Base-by-base conservation (phyloP, 208 protist genomes). In the Crithidia fasciculata region DNA sequence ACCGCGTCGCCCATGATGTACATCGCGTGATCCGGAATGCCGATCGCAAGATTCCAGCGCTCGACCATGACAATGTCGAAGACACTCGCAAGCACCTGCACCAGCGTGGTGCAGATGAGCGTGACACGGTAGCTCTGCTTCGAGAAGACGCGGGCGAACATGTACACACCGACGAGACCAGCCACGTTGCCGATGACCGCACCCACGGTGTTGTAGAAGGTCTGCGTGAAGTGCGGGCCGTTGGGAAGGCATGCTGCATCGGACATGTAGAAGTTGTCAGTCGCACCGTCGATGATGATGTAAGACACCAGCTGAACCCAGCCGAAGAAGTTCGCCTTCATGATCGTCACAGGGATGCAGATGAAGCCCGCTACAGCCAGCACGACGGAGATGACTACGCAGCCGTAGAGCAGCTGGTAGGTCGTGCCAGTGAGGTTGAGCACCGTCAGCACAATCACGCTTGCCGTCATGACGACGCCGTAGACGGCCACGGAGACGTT, bases 1-100 rank as follows among this genome's bases (percentile, higher is more conserved):
- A 94, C 80, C 6, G 78, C 81, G 54, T 93, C 82, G 45, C 87
- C 87, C 28, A 94, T 59, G 60, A 93, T 82, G 79, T 84, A 93
- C 74, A 89, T 84, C 57, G 77, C 76, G 50, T 87, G 71, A 47
- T 93, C 88, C 1, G 80, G 84, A 54, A 90, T 81, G 64, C 76
- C 64, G 41, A 80, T 72, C 55, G 74, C 66, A 19, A 72, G 15
- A 74, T 92, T 92, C 85, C 87, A 92, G 60, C 88, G 85, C 73
- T 86, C 67, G 6, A 91, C 86, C 15, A 93, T 87, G 65, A 91
- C 76, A 43, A 93, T 44, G 67, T 91, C 88, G 69, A 91, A 87
- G 36, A 89, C 58, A 16, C 74, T 85, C 7, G 75, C 84, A 7
- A 84, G 3, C 15, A 87, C 72, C 62, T 85, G 64, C 16, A 90